A percentile compares a stretch with the other conserved stretches of the same genome.
phyloP scores from a whole-genome alignment of 1,284 basidiomycete genomes.

The Pyrrhoderma noxium region DNA sequence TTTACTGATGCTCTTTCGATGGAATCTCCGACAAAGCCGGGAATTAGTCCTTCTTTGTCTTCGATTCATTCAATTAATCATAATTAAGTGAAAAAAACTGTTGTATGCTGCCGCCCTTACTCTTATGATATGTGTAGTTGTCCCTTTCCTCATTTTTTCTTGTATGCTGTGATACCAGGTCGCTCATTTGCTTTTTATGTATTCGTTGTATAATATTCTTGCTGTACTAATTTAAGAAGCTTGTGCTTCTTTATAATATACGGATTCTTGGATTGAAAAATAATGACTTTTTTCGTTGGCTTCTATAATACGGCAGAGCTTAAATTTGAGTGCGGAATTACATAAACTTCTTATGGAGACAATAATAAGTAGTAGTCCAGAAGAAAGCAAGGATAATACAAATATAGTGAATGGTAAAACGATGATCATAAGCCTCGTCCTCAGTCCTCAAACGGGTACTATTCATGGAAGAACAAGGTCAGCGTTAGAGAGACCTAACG shows the following conservation, averaged over 20 bases:
- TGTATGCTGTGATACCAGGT: not conserved
- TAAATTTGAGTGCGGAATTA: too few relatives aligned
- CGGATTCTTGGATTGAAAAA: too few relatives aligned
- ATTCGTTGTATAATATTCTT: not conserved
- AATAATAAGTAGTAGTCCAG: not conserved
- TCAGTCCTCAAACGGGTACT: slow-evolving; percentile 58
- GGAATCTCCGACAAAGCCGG: slow-evolving; percentile 4
- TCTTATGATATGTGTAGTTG: not conserved
- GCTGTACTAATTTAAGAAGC: not conserved
- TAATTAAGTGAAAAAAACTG: not conserved
- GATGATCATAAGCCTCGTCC: not conserved
- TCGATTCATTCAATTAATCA: not conserved
- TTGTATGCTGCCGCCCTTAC: not conserved
- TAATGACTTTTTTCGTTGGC: not conserved
- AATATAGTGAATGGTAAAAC: too few relatives aligned
- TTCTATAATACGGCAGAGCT: not conserved
- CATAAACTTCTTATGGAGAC: not conserved
- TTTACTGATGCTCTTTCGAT: not conserved
- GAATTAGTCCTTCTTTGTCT: slow-evolving; percentile 3
- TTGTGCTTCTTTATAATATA: slow-evolving; percentile 5
- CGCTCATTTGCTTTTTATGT: not conserved
- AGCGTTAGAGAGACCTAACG: slow-evolving; percentile 10
- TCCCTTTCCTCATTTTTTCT: not conserved
- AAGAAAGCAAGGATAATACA: too few relatives aligned
- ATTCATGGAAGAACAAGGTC: slow-evolving; percentile 10